A percentile compares a stretch with the other conserved stretches of the same genome.
Evolutionary conservation across 257 asterid species (phyloP).

Genomic region (Plantago major): DNA sequence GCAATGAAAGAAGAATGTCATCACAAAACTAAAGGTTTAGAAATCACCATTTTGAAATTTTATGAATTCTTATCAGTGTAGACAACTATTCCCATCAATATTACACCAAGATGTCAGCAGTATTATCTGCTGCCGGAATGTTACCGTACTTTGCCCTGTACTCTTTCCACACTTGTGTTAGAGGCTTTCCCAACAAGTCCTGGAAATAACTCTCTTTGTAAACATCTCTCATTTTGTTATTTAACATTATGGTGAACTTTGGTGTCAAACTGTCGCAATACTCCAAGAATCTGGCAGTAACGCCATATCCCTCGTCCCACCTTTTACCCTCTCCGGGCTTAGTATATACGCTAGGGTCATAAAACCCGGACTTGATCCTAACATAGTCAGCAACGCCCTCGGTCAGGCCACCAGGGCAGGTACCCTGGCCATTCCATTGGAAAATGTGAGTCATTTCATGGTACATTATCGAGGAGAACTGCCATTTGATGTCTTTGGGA

Average conservation of each 20-base stretch:
- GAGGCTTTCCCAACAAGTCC: constrained; percentile 39
- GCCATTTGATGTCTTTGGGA: neutral
- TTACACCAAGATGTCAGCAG: too few relatives aligned
- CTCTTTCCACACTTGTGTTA: constrained; percentile 35
- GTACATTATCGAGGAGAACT: constrained; percentile 21
- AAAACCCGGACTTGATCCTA: constrained; percentile 18
- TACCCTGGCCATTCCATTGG: constrained; percentile 34
- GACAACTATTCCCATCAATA: too few relatives aligned
- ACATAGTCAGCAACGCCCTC: constrained; percentile 42
- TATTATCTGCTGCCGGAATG: neutral
- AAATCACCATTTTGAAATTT: too few relatives aligned
- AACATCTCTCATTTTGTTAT: constrained; percentile 34
- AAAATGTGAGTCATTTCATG: constrained; percentile 44
- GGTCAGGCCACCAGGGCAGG: constrained; percentile 35
- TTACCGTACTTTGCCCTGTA: constrained; percentile 35
- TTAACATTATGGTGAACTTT: constrained; percentile 31
- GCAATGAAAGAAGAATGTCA: too few relatives aligned
- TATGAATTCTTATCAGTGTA: too few relatives aligned
- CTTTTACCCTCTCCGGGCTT: constrained; percentile 29
- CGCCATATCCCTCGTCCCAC: constrained; percentile 46
- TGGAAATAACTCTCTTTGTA: constrained; percentile 30
- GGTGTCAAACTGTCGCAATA: constrained; percentile 29
- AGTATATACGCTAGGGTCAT: neutral
- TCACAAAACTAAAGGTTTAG: too few relatives aligned
- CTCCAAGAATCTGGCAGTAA: constrained; percentile 34